Conservation (phyloP, 2,329 filamentous ascomycete genomes). For the Fusarium hostae region DNA sequence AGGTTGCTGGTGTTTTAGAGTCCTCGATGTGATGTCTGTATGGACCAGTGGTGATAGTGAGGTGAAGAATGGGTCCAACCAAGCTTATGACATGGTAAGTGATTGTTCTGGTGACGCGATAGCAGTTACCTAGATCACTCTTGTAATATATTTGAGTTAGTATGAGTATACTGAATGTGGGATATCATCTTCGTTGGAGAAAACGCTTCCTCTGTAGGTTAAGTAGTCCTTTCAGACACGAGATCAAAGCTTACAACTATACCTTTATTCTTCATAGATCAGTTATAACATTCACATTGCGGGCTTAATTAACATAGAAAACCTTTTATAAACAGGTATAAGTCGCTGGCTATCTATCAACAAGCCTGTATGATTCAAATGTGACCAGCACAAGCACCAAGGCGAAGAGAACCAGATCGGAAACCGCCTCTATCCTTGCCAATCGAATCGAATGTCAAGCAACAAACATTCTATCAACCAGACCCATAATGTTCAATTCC, state of each 20-base stretch:
- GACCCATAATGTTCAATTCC: constrained; percentile 6
- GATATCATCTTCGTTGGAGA: rapidly evolving
- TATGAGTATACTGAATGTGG: neutral
- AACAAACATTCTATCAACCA: constrained; percentile 14
- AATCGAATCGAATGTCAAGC: constrained; percentile 13
- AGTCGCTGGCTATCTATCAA: constrained; percentile 34
- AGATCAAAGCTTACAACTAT: neutral
- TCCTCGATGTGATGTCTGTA: neutral
- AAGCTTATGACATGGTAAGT: neutral
- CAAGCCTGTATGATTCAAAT: constrained; percentile 20
- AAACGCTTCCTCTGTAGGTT: no score
- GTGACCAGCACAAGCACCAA: constrained; percentile 40
- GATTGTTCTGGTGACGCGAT: no score
- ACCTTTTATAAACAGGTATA: neutral
- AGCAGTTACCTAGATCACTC: neutral
- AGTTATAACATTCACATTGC: neutral
- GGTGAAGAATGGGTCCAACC: neutral
- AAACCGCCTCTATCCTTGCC: constrained; percentile 15
- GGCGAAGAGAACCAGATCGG: constrained; percentile 1
- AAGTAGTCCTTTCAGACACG: neutral
- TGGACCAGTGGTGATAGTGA: neutral
- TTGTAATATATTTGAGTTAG: no score
- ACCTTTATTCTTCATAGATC: neutral
- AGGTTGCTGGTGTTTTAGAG: no score
- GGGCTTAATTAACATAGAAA: neutral